A percentile compares a stretch with the other conserved stretches of the same genome.
These are phyloP conservation scores for Geotrichum siamense DNA, from an alignment of 1,139 yeast species.

Conservation along the genomic window DNA sequence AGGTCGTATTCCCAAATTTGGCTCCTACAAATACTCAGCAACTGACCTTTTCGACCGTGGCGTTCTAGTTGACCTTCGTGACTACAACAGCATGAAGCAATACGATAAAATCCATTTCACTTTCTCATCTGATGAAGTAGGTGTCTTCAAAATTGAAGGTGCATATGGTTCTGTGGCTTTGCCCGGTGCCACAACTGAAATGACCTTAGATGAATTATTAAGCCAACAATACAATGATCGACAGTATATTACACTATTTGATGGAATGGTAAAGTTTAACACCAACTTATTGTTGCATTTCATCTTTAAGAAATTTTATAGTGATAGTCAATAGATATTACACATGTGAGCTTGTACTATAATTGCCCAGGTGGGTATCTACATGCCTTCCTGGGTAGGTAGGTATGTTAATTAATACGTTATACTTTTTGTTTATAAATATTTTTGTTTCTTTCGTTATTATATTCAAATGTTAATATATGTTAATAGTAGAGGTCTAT, in stretches of 20 bases:
- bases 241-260: conserved; percentile 48
- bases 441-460: no score
- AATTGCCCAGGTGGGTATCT: no score
- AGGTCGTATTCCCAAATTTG: conserved; percentile 68
- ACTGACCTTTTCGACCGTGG: conserved; percentile 70
- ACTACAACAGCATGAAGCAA: conserved; percentile 40
- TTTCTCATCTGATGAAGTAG: conserved; percentile 69
- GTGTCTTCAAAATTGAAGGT: conserved; percentile 65
- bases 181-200: conserved; percentile 47
- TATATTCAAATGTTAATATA: no score
- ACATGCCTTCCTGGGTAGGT: no score
- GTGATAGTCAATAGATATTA: conserved; percentile 24
- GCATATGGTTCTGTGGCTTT: conserved; percentile 42
- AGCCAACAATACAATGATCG: conserved; percentile 53
- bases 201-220: conserved; percentile 63
- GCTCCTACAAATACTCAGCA: conserved; percentile 76
- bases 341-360: no score
- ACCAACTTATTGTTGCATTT: conserved; percentile 58
- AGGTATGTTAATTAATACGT: no score
- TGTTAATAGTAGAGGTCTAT: no score
- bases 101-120: conserved; percentile 66
- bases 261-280: conserved; percentile 59
- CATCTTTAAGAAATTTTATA: conserved; percentile 68
- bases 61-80: conserved; percentile 50
- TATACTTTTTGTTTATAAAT: no score